phyloP scores from a whole-genome alignment of 2,329 filamentous ascomycete species.

The Pseudocercospora fijiensis region DNA sequence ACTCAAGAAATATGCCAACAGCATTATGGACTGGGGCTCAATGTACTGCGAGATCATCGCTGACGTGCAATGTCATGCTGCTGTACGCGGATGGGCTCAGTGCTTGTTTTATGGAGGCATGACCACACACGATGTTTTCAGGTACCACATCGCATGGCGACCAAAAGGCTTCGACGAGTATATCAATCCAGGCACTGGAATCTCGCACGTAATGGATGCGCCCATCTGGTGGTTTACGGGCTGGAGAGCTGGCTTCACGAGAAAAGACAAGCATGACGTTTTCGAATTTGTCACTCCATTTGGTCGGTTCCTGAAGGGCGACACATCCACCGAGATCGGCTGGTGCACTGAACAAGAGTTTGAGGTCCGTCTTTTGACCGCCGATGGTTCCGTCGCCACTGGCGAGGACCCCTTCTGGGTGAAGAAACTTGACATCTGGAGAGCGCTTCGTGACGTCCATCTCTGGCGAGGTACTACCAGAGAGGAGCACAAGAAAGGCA shows the following conservation, averaged over 20 bases:
- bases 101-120: constrained; percentile 23
- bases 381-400: constrained; percentile 15
- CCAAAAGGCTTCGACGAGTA: constrained; percentile 13
- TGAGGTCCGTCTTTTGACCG: constrained; percentile 19
- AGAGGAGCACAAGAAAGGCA: constrained; percentile 1
- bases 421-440: constrained; percentile 20
- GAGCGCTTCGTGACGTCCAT: constrained; percentile 21
- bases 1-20: constrained; percentile 17
- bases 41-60: constrained; percentile 26
- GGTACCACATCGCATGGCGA: constrained; percentile 24
- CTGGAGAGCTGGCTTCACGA: constrained; percentile 21
- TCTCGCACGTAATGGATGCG: constrained; percentile 19
- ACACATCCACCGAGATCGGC: constrained; percentile 8
- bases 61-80: constrained; percentile 23
- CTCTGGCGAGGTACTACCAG: constrained; percentile 2
- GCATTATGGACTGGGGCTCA: constrained; percentile 21
- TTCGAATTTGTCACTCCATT: constrained; percentile 20
- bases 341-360: constrained; percentile 23
- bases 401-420: constrained; percentile 18
- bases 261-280: constrained; percentile 23
- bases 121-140: constrained; percentile 22
- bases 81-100: constrained; percentile 22
- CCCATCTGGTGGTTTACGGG: constrained; percentile 23
- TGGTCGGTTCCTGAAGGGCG: constrained; percentile 20
- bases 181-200: constrained; percentile 12